Evolutionary conservation across 1,284 basidiomycete genomes (phyloP).

Genomic region (Boletellus deceptivus): DNA sequence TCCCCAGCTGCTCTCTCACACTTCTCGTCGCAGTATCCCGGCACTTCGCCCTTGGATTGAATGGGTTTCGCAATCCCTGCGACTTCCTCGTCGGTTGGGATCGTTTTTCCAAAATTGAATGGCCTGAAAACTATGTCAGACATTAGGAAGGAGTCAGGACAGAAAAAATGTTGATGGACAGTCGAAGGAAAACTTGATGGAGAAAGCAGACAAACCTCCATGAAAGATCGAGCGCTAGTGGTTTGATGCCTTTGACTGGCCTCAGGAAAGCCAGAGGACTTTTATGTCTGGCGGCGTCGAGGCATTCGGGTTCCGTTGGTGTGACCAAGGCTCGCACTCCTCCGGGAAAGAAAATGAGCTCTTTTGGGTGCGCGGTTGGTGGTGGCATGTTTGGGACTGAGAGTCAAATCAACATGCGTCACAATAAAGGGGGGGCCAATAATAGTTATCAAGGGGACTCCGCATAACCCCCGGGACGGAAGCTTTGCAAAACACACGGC

Average conservation of each 20-base stretch:
- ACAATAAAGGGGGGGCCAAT: slow-evolving; percentile 16
- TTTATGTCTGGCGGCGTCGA: not conserved
- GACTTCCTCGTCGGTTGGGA: slow-evolving; percentile 49
- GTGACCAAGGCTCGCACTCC: slow-evolving; percentile 34
- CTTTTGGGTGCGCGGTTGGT: slow-evolving; percentile 44
- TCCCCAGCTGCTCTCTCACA: slow-evolving; percentile 4
- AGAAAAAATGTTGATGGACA: not conserved
- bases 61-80: slow-evolving; percentile 35
- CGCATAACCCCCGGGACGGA: slow-evolving; percentile 25
- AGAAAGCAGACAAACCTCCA: slow-evolving; percentile 53
- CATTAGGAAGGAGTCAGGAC: not conserved
- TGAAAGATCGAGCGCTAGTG: slow-evolving; percentile 59
- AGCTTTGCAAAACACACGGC: slow-evolving; percentile 11
- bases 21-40: slow-evolving; percentile 16
- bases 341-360: slow-evolving; percentile 36
- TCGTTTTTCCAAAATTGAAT: slow-evolving; percentile 44
- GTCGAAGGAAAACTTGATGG: not conserved
- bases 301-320: slow-evolving; percentile 10
- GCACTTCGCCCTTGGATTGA: slow-evolving; percentile 21
- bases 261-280: slow-evolving; percentile 38
- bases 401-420: slow-evolving; percentile 18
- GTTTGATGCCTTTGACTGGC: slow-evolving; percentile 56
- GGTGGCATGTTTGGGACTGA: slow-evolving; percentile 52
- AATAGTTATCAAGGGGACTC: slow-evolving; percentile 19
- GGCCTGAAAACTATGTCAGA: slow-evolving; percentile 30